Percentiles rank a stretch among this genome's conserved stretches.
These are phyloP conservation scores for Melampsora larici-populina DNA, from an alignment of 1,284 basidiomycete genomes.

Conservation along the genomic window DNA sequence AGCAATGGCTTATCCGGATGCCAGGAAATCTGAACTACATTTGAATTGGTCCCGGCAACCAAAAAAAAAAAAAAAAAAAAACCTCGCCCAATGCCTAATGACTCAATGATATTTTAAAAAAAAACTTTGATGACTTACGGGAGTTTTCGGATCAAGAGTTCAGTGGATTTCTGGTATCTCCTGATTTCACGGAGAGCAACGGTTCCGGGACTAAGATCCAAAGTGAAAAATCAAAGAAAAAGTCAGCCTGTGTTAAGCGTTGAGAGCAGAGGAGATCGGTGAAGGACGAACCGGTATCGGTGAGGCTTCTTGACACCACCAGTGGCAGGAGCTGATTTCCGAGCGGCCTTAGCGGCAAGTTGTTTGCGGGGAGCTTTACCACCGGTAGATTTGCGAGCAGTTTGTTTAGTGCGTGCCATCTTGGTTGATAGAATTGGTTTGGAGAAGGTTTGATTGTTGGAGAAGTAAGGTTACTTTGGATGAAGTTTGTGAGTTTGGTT, in stretches of 20 bases:
- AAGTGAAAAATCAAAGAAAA: background rate
- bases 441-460: background rate
- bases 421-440: background rate
- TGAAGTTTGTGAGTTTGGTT: too few relatives aligned
- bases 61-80: slow-evolving; percentile 30
- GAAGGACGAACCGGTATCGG: slow-evolving; percentile 61
- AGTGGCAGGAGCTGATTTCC: slow-evolving; percentile 58
- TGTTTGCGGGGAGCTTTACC: slow-evolving; percentile 61
- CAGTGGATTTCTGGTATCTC: slow-evolving; percentile 55
- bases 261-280: too few relatives aligned
- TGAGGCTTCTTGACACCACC: slow-evolving; percentile 65
- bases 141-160: slow-evolving; percentile 60
- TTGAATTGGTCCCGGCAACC: too few relatives aligned
- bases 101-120: slow-evolving; percentile 15
- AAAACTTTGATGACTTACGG: slow-evolving; percentile 42
- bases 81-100: too few relatives aligned
- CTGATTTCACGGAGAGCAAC: slow-evolving; percentile 51
- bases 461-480: background rate
- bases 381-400: slow-evolving; percentile 66
- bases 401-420: slow-evolving; percentile 57
- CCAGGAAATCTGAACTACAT: too few relatives aligned
- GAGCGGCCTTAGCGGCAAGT: slow-evolving; percentile 59
- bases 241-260: slow-evolving; percentile 4
- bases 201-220: slow-evolving; percentile 48
- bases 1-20: too few relatives aligned